A percentile compares a stretch with the other conserved stretches of the same genome.
These are phyloP conservation scores for Diaporthe velutina DNA, from an alignment of 2,329 filamentous ascomycete species.

Conservation along the genomic window DNA sequence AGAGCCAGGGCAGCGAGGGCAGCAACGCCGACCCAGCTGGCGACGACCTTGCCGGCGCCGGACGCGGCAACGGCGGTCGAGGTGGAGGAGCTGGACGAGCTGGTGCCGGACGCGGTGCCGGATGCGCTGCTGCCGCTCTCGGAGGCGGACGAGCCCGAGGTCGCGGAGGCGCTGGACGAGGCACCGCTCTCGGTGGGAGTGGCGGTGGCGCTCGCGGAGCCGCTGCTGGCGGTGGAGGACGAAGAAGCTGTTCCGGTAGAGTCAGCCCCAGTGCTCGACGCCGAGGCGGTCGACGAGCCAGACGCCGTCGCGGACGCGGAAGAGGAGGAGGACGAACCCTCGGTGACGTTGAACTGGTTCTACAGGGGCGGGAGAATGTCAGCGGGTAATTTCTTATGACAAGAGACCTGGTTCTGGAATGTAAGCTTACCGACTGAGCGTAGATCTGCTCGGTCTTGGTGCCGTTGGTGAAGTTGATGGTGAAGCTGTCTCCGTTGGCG, in stretches of 20 bases:
- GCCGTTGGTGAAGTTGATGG: slow-evolving; percentile 39
- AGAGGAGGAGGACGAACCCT: slow-evolving; percentile 33
- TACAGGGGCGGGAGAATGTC: slow-evolving; percentile 6
- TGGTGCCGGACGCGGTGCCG: slow-evolving; percentile 4
- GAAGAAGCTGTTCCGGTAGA: slow-evolving; percentile 27
- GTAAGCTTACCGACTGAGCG: slow-evolving; percentile 39
- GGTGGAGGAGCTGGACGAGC: slow-evolving; percentile 13
- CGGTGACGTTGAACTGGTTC: slow-evolving; percentile 39
- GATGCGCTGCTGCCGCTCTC: slow-evolving; percentile 3
- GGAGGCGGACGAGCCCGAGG: slow-evolving; percentile 11
- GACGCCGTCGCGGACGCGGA: slow-evolving; percentile 22
- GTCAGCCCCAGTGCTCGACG: slow-evolving; percentile 4
- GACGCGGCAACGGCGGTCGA: slow-evolving; percentile 29
- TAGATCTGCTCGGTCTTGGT: slow-evolving; percentile 40
- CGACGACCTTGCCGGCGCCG: slow-evolving; percentile 37
- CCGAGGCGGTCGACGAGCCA: slow-evolving; percentile 19
- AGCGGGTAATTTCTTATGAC: neutral
- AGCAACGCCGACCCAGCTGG: slow-evolving; percentile 34
- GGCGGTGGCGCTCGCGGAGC: slow-evolving; percentile 13
- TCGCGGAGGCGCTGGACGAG: slow-evolving; percentile 2
- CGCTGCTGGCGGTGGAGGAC: slow-evolving; percentile 4
- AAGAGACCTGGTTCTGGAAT: neutral
- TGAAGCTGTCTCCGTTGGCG: slow-evolving; percentile 34
- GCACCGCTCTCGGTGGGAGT: slow-evolving; percentile 14
- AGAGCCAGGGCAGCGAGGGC: slow-evolving; percentile 38